Conservation (phyloP, 768 basidiomycete species). For the Suillus tomentosus region DNA sequence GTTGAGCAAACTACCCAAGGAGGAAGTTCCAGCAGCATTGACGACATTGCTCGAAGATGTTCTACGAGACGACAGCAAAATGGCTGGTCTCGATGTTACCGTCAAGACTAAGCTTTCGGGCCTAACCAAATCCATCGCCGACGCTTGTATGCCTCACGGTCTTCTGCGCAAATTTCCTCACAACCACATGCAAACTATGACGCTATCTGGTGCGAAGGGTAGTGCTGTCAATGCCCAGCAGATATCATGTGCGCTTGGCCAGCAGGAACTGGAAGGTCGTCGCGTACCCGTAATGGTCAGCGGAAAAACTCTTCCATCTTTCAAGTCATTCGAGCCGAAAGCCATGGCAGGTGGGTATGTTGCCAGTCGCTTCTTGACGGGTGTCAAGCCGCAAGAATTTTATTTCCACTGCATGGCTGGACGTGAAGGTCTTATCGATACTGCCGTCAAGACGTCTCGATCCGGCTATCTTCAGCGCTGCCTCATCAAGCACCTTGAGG, state of each 20-base stretch:
- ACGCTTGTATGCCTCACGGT: conserved; percentile 82
- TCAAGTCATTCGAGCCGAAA: conserved; percentile 96
- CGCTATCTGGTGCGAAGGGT: conserved; percentile 96
- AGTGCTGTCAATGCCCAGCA: conserved; percentile 96
- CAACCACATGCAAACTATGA: conserved; percentile 99
- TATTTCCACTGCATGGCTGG: conserved; percentile 99
- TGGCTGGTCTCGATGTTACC: conserved; percentile 94
- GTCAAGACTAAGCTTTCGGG: conserved; percentile 85
- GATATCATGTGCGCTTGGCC: conserved; percentile 96
- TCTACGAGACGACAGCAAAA: conserved; percentile 92
- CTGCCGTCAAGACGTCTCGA: conserved; percentile 97
- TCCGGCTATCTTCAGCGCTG: conserved; percentile 98
- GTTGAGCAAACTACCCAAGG: conserved; percentile 48
- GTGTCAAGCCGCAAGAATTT: conserved; percentile 97
- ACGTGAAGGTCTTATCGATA: conserved; percentile 97
- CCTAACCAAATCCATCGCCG: conserved; percentile 88
- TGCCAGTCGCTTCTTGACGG: conserved; percentile 97
- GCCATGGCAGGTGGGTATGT: conserved; percentile 98
- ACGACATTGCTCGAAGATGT: conserved; percentile 83
- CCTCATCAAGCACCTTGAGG: conserved; percentile 97
- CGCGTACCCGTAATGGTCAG: conserved; percentile 99
- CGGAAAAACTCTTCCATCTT: conserved; percentile 96
- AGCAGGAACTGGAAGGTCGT: conserved; percentile 97
- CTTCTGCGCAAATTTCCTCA: conserved; percentile 93
- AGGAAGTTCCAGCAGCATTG: conserved; percentile 60